Percentiles rank a stretch among this genome's conserved stretches.
phyloP scores from a whole-genome alignment of 139 green algal species.

The Auxenochlorella protothecoides region DNA sequence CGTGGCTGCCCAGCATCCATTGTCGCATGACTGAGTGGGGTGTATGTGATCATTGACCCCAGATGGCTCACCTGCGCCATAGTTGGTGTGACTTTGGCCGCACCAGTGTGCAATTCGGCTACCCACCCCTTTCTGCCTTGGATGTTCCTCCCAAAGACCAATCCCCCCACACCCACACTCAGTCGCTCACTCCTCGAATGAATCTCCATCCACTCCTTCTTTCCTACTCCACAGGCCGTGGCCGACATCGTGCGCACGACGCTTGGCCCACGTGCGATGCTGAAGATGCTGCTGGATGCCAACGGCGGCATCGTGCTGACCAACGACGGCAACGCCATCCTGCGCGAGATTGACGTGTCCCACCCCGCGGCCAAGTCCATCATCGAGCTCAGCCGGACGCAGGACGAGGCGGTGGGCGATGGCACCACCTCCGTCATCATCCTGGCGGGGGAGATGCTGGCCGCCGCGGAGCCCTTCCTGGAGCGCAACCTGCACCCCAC shows the following conservation, averaged over 20 bases:
- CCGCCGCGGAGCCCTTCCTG: constrained; percentile 84
- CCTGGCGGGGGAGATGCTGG: constrained; percentile 91
- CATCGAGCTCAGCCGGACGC: constrained; percentile 94
- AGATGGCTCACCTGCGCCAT: no score
- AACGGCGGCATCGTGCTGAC: constrained; percentile 94
- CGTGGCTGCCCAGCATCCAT: no score
- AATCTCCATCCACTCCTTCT: no score
- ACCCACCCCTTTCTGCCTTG: no score
- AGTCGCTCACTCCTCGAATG: no score
- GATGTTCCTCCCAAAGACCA: no score
- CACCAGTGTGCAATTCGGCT: no score
- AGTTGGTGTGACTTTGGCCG: no score
- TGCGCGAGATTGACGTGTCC: constrained; percentile 94
- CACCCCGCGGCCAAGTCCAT: constrained; percentile 98
- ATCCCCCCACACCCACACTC: no score
- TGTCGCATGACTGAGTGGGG: no score
- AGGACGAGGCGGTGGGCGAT: constrained; percentile 98
- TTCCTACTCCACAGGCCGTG: constrained; percentile 56
- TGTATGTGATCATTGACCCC: no score
- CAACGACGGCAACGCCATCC: constrained; percentile 97
- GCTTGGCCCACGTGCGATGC: constrained; percentile 90
- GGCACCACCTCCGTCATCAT: constrained; percentile 99
- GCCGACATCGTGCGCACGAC: constrained; percentile 97
- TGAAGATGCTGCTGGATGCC: constrained; percentile 99
- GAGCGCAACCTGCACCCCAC: constrained; percentile 93